These are phyloP conservation scores for Thraustochytrium sp. DNA, from an alignment of 352 stramenopile species.

Conservation along the genomic window DNA sequence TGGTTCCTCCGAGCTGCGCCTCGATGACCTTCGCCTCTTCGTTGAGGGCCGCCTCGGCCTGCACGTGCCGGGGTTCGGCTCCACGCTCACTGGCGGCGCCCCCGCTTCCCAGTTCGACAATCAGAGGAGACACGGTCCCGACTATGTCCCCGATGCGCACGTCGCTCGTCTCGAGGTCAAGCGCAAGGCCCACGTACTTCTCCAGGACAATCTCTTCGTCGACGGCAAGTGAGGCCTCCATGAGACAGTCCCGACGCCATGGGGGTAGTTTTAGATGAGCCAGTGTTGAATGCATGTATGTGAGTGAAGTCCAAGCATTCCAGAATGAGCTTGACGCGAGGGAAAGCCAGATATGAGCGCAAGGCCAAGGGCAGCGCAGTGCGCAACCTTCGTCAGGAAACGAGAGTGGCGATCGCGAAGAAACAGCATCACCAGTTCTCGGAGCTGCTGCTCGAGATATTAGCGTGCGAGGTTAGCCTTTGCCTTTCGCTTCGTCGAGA, in stretches of 20 bases:
- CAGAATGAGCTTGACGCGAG: too few species aligned
- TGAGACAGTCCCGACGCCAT: not conserved
- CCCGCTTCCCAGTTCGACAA: not conserved
- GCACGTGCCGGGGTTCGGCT: slow-evolving; percentile 10
- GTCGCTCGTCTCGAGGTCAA: not conserved
- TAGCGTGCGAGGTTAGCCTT: too few species aligned
- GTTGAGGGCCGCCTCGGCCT: slow-evolving; percentile 10
- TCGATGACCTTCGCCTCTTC: slow-evolving; percentile 11
- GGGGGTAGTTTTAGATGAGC: not conserved
- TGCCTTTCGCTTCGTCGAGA: too few species aligned
- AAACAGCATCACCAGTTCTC: too few species aligned
- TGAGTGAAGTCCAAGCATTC: not conserved
- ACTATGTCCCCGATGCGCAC: not conserved
- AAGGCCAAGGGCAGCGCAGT: too few species aligned
- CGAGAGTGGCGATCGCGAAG: too few species aligned
- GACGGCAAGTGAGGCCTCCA: not conserved
- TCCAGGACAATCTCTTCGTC: slow-evolving; percentile 9
- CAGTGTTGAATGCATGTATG: not conserved
- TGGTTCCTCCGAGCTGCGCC: not conserved
- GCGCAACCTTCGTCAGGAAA: too few species aligned
- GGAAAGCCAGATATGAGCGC: too few species aligned
- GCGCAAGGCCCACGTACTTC: slow-evolving; percentile 10
- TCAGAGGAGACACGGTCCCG: not conserved
- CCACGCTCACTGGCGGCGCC: not conserved
- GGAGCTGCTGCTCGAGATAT: too few species aligned